Base-by-base conservation (phyloP, 1,284 basidiomycete genomes). In the Entoloma clypeatum region DNA sequence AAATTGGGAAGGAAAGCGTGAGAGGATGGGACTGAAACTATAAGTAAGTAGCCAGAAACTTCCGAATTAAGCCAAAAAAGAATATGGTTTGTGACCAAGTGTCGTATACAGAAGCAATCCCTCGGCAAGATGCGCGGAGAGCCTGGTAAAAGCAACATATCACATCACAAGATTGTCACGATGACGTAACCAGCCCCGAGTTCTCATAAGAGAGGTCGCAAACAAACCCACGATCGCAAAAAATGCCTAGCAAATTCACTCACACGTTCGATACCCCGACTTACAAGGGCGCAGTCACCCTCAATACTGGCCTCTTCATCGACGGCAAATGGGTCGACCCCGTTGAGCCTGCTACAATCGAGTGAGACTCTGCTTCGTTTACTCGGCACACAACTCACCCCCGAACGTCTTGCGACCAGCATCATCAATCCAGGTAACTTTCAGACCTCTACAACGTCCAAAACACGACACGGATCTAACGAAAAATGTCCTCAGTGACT, bases 401-500 rank as follows among this genome's bases (percentile, higher is more conserved):
- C 22, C 26, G 17, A 11, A n/a, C 6, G 9, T n/a, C 5, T n/a
- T 17, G 2, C 10, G 26, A 21, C 7, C 22, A 52, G 50, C 31
- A 48, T 50, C 25, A 16, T 48, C 14, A 52, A 50, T 26, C 52
- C 52, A 33, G 43, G 50, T 47, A n/a, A 30, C 11, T 36, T 19
- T 17, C 6, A n/a, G 5, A 36, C 16, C 19, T 25, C 4, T 0
- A 25, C 30, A 30, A 22, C 5, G 13, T 21, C 16, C 24, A 10
- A 13, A 16, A 22, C 23, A 35, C 8, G 18, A 27, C 10, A 24
- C n/a, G 10, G 19, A 37, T 11, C 23, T 37, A 11, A 16, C 8
- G 17, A 3, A 10, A 21, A 19, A 22, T 13, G 5, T 29, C 5
- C 30, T 23, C 34, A 67, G 70, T 81, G 2, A 90, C 64, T 23